A percentile compares a stretch with the other conserved stretches of the same genome.
Evolutionary conservation across 176 grass and related monocot genomes (phyloP).

Genomic region (Elymus sibiricus): DNA sequence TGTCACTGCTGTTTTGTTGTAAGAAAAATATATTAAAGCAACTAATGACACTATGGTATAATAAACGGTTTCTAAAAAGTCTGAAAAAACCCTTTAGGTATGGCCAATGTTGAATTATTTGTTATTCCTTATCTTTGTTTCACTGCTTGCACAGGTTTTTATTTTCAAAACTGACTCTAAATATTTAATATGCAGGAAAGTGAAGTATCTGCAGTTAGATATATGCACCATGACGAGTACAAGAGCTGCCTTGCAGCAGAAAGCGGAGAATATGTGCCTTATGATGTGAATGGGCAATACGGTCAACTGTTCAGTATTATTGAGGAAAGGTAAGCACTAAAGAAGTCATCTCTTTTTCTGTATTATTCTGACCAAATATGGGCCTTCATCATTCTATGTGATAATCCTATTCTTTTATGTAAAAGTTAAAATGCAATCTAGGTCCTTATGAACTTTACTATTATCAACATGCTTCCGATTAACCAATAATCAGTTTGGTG

Average conservation of each 20-base stretch:
- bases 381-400: not conserved
- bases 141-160: not conserved
- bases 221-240: conserved; percentile 68
- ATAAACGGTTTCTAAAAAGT: not conserved
- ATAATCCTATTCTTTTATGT: not conserved
- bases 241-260: conserved; percentile 65
- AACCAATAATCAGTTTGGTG: not conserved
- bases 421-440: not conserved
- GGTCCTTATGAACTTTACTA: not conserved
- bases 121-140: not conserved
- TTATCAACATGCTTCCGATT: not conserved
- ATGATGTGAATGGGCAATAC: conserved; percentile 77
- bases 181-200: conserved; percentile 54
- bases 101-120: not conserved
- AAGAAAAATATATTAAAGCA: conserved; percentile 16
- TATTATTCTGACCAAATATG: not conserved
- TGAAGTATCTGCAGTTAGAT: conserved; percentile 85
- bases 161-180: not conserved
- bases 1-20: not conserved
- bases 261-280: conserved; percentile 77
- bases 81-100: not conserved
- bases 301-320: conserved; percentile 76
- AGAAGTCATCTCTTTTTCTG: not conserved
- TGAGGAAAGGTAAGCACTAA: conserved; percentile 66
- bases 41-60: not conserved